These are phyloP conservation scores for Fennellomyces sp. DNA, from an alignment of 371 early-diverging fungal genomes.

Conservation along the genomic window DNA sequence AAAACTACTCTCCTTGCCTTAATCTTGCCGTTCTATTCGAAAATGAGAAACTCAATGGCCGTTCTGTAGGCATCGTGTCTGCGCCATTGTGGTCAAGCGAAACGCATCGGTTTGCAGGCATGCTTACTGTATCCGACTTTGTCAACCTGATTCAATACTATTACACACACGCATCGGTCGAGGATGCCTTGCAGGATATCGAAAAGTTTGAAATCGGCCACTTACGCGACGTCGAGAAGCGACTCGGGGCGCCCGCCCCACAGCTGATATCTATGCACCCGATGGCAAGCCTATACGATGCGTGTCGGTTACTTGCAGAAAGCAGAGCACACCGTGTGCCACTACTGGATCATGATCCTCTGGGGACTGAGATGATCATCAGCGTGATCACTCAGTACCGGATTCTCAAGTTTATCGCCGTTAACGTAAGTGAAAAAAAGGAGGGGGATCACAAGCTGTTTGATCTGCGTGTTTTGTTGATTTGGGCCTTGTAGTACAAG, in stretches of 20 bases:
- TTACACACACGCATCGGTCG: conserved; percentile 77
- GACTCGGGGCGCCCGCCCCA: conserved; percentile 60
- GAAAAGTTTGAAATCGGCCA: conserved; percentile 80
- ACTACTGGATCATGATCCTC: conserved; percentile 79
- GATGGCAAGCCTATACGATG: conserved; percentile 83
- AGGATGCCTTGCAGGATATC: conserved; percentile 83
- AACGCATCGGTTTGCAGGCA: conserved; percentile 82
- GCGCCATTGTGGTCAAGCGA: conserved; percentile 92
- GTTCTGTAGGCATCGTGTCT: conserved; percentile 79
- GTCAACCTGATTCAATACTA: conserved; percentile 92
- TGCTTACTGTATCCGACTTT: conserved; percentile 93
- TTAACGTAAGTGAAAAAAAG: conserved; percentile 86
- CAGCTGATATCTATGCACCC: conserved; percentile 78
- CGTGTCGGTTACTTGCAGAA: conserved; percentile 73
- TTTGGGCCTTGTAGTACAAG: conserved; percentile 63
- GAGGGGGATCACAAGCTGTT: conserved; percentile 8
- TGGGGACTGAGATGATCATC: conserved; percentile 84
- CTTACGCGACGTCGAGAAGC: conserved; percentile 65
- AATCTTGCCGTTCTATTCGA: conserved; percentile 90
- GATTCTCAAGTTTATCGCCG: conserved; percentile 88
- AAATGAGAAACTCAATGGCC: conserved; percentile 67
- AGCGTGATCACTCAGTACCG: conserved; percentile 91
- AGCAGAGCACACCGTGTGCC: conserved; percentile 86
- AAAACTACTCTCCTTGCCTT: too few relatives aligned
- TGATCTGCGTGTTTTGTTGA: neutral